phyloP scores from a whole-genome alignment of 805 yeast species.

The Candida ovalis region DNA sequence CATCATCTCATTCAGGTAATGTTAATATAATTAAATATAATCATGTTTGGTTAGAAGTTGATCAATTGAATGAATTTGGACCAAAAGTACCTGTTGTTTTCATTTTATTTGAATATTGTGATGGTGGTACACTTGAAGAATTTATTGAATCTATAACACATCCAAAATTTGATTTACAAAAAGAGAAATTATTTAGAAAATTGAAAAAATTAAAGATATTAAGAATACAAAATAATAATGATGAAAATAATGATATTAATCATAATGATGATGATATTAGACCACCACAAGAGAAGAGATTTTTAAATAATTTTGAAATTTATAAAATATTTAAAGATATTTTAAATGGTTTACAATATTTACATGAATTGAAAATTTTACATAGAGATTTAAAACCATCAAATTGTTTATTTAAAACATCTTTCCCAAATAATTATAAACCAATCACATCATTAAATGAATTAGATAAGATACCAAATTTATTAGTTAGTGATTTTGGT shows the following conservation, averaged over 20 bases:
- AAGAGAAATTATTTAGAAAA: constrained; percentile 34
- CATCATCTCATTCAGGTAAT: constrained; percentile 23
- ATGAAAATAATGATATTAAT: no score
- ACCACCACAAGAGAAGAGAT: constrained; percentile 11
- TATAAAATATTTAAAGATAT: constrained; percentile 65
- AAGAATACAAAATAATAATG: no score
- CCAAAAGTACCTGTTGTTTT: constrained; percentile 60
- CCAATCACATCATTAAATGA: constrained; percentile 25
- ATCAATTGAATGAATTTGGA: constrained; percentile 46
- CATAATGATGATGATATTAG: neutral
- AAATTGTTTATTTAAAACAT: constrained; percentile 61
- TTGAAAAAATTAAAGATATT: constrained; percentile 12
- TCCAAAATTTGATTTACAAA: constrained; percentile 35
- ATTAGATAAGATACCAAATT: constrained; percentile 48
- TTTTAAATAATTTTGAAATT: constrained; percentile 56
- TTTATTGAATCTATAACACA: constrained; percentile 39
- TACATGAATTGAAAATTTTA: constrained; percentile 72
- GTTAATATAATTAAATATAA: constrained; percentile 75
- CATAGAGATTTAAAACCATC: constrained; percentile 90
- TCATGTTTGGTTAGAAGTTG: constrained; percentile 88
- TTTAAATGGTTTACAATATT: constrained; percentile 62
- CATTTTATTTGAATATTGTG: constrained; percentile 82
- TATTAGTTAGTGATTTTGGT: constrained; percentile 84
- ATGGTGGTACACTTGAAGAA: constrained; percentile 82
- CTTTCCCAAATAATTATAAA: constrained; percentile 22